Conservation (phyloP, 768 basidiomycete species). For the Trametes gibbosa region DNA sequence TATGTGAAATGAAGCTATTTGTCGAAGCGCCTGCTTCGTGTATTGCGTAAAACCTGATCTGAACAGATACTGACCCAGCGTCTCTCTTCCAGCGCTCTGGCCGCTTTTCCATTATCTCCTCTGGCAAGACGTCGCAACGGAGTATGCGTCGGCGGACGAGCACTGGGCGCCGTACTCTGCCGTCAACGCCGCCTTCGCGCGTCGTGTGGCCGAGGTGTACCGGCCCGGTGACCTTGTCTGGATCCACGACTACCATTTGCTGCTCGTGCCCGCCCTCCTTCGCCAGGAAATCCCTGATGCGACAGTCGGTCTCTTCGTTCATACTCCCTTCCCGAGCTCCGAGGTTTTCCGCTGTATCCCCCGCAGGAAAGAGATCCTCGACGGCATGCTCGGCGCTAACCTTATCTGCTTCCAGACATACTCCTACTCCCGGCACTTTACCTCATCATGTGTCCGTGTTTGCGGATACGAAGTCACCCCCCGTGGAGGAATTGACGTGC, state of each 20-base stretch:
- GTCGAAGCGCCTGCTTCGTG: background rate
- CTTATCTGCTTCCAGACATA: slow-evolving; percentile 93
- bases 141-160: slow-evolving; percentile 81
- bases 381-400: slow-evolving; percentile 97
- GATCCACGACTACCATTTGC: slow-evolving; percentile 95
- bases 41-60: no score
- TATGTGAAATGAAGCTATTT: background rate
- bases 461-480: slow-evolving; percentile 87
- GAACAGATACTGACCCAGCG: no score
- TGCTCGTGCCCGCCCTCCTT: slow-evolving; percentile 84
- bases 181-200: slow-evolving; percentile 84
- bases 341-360: slow-evolving; percentile 72
- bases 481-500: slow-evolving; percentile 69
- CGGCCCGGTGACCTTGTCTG: slow-evolving; percentile 80
- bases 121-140: slow-evolving; percentile 94
- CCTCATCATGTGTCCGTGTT: slow-evolving; percentile 91
- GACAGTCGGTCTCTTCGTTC: slow-evolving; percentile 89
- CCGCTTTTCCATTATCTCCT: slow-evolving; percentile 97
- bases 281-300: slow-evolving; percentile 67
- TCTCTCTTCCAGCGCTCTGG: slow-evolving; percentile 96
- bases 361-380: slow-evolving; percentile 90
- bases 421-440: slow-evolving; percentile 93
- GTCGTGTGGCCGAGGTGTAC: slow-evolving; percentile 71
- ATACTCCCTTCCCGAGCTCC: slow-evolving; percentile 96
- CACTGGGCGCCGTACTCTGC: slow-evolving; percentile 79